Base-by-base conservation (phyloP, 2,329 filamentous ascomycete genomes). In the Aspergillus felis region DNA sequence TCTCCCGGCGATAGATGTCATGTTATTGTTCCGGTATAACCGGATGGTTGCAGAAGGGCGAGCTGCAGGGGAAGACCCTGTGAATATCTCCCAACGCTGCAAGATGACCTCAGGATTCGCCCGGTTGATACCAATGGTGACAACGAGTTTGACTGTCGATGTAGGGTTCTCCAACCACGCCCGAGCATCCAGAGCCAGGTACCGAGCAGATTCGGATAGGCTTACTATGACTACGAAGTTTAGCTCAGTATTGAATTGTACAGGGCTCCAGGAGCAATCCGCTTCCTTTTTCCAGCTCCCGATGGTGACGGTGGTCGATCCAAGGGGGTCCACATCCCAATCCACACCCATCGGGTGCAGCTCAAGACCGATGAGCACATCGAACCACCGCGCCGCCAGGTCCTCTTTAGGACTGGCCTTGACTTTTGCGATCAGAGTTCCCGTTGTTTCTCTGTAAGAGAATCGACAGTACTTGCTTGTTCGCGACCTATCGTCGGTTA, bases 221-320 rank as follows among this genome's bases (percentile, higher is more conserved):
- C 60, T 61, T 44, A 65, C 57, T 50, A 61, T 60, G 22, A 64
- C 55, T 24, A 64, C 61, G 52, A 64, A 60, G 57, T 50, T 63
- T 48, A 56, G 52, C 24, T 51, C 59, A 51, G 56, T n/a, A 55
- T 50, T 46, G 55, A 55, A 53, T 28, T 47, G 58, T 55, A 35
- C 50, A 9, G 63, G 61, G 57, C 58, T 58, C 57, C 58, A 65
- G 56, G 56, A 64, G 56, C 57, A 62, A 50, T 65, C 60, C 35
- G 61, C 61, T 44, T 64, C 60, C 46, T 61, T 65, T 52, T 50
- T 61, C 63, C 63, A 64, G 55, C 55, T 55, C 54, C 61, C 61
- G 53, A 61, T n/a, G 17, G 55, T 61, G 51, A 62, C 55, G 51
- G 60, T 65, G 41, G 61, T 55, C 22, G 59, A 61, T 51, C 59